Evolutionary conservation across 2,329 filamentous ascomycete species (phyloP).

Genomic region (Grosmannia clavigera): DNA sequence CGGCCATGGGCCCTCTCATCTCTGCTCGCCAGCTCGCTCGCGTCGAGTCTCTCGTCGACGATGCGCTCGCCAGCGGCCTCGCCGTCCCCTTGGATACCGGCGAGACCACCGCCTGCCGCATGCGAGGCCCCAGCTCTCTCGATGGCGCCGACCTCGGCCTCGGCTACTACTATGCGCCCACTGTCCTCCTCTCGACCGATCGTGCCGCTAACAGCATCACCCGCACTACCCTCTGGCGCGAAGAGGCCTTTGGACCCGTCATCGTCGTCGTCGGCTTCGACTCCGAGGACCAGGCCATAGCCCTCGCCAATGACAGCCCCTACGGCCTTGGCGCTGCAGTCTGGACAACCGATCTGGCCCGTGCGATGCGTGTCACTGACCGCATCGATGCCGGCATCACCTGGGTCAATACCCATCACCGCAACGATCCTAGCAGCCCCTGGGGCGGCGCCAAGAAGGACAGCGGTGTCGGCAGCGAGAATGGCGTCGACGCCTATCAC

Average conservation of each 20-base stretch:
- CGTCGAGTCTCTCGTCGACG: slow-evolving; percentile 52
- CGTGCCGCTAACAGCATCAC: slow-evolving; percentile 33
- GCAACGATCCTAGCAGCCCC: slow-evolving; percentile 59
- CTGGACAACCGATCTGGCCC: slow-evolving; percentile 64
- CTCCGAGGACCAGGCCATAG: slow-evolving; percentile 57
- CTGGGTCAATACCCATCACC: slow-evolving; percentile 51
- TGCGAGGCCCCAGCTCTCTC: slow-evolving; percentile 33
- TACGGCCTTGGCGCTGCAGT: slow-evolving; percentile 69
- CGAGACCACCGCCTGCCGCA: slow-evolving; percentile 30
- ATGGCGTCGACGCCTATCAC: slow-evolving; percentile 52
- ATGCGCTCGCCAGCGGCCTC: slow-evolving; percentile 43
- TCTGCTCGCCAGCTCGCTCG: slow-evolving; percentile 50
- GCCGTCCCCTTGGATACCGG: slow-evolving; percentile 19
- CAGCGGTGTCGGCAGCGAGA: slow-evolving; percentile 61
- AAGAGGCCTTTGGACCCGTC: slow-evolving; percentile 77
- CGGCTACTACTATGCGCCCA: slow-evolving; percentile 70
- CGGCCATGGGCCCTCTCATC: slow-evolving; percentile 53
- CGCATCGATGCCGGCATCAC: slow-evolving; percentile 53
- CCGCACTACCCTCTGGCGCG: slow-evolving; percentile 60
- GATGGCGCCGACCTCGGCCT: slow-evolving; percentile 39
- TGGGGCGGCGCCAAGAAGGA: slow-evolving; percentile 53
- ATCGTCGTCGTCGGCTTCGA: slow-evolving; percentile 65
- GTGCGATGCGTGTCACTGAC: slow-evolving; percentile 60
- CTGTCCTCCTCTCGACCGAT: slow-evolving; percentile 47
- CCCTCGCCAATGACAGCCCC: slow-evolving; percentile 58